Evolutionary conservation across 1,284 basidiomycete species (phyloP).

Genomic region (Boletellus deceptivus): DNA sequence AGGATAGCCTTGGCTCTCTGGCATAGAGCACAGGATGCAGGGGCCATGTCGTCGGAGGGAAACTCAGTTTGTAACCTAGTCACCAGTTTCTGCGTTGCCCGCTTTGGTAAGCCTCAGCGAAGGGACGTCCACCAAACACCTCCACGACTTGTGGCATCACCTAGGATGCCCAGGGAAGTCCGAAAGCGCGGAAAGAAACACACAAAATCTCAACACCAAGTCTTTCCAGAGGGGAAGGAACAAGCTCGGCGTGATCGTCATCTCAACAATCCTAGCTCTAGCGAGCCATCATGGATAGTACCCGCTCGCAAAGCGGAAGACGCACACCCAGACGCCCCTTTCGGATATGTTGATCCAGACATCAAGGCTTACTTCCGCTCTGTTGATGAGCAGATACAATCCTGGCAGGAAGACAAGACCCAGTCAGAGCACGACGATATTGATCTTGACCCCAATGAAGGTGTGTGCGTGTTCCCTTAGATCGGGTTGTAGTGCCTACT

Average conservation of each 20-base stretch:
- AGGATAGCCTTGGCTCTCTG: conserved; percentile 79
- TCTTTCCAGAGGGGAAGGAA: conserved; percentile 12
- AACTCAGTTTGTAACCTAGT: too few species aligned
- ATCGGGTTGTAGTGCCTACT: conserved; percentile 1
- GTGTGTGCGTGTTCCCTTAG: conserved; percentile 37
- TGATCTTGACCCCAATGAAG: conserved; percentile 71
- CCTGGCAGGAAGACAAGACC: conserved; percentile 66
- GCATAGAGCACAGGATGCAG: conserved; percentile 74
- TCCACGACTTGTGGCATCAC: too few species aligned
- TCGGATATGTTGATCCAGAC: conserved; percentile 84
- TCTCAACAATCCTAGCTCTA: conserved; percentile 11
- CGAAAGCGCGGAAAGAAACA: conserved; percentile 76
- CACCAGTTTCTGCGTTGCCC: too few species aligned
- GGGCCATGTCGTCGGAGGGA: conserved; percentile 50
- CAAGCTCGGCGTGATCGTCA: conserved; percentile 18
- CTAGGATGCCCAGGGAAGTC: conserved; percentile 64
- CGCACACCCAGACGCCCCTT: conserved; percentile 70
- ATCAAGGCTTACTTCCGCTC: conserved; percentile 89
- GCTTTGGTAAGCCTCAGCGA: too few species aligned
- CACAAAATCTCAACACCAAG: conserved; percentile 47
- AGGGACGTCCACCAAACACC: too few species aligned
- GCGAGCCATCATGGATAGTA: conserved; percentile 67
- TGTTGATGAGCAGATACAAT: conserved; percentile 80
- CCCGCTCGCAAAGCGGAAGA: conserved; percentile 38
- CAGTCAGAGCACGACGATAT: conserved; percentile 42